A percentile compares a stretch with the other conserved stretches of the same genome.
Evolutionary conservation across 352 stramenopile genomes (phyloP).

Genomic region (Blastocystis sp.): DNA sequence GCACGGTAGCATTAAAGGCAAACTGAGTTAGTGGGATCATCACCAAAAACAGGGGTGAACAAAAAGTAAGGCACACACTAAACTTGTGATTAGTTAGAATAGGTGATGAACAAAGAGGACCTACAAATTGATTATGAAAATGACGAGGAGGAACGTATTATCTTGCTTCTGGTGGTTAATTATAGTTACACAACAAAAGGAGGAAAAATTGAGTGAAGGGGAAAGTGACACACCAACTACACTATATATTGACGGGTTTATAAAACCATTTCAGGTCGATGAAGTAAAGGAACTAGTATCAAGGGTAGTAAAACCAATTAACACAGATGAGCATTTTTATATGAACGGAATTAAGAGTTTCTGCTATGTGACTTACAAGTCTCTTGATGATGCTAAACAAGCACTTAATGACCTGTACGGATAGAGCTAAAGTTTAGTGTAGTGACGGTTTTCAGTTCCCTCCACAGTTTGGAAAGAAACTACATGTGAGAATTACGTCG

Average conservation of each 20-base stretch:
- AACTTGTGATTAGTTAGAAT: too few relatives aligned
- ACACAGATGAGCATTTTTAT: slow-evolving; percentile 34
- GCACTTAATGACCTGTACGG: neutral
- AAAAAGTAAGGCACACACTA: too few relatives aligned
- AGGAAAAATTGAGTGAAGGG: neutral
- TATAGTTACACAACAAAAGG: slow-evolving; percentile 8
- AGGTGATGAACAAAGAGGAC: slow-evolving; percentile 40
- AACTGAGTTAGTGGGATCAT: slow-evolving; percentile 52
- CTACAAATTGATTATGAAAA: slow-evolving; percentile 41
- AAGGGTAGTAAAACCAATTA: neutral
- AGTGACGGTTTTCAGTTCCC: slow-evolving; percentile 20
- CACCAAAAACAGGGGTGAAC: too few relatives aligned
- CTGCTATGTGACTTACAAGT: slow-evolving; percentile 42
- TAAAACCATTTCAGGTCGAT: neutral
- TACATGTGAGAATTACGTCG: slow-evolving; percentile 24
- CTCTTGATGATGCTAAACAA: neutral
- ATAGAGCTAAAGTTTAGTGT: neutral
- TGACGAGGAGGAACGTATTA: slow-evolving; percentile 4
- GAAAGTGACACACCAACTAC: neutral
- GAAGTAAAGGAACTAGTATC: slow-evolving; percentile 45
- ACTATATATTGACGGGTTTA: slow-evolving; percentile 49
- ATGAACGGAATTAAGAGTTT: slow-evolving; percentile 18
- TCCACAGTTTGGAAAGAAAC: neutral
- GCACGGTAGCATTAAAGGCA: slow-evolving; percentile 62
- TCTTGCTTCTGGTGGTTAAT: neutral